Base-by-base conservation (phyloP, 495 filamentous ascomycete genomes). In the Podospora pseudopauciseta region DNA sequence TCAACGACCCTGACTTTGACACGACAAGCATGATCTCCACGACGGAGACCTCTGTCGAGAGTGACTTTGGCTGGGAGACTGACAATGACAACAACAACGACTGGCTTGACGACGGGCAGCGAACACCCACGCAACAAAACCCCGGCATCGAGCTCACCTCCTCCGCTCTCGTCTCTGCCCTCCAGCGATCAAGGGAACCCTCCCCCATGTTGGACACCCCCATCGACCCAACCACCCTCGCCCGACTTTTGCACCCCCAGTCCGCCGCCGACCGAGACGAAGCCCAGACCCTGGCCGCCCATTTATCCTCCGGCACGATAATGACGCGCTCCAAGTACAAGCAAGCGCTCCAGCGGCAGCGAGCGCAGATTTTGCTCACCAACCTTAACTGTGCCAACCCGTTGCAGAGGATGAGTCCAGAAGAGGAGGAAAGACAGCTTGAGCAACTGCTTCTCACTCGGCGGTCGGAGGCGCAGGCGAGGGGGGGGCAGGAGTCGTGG, bases 211-310 rank as follows among this genome's bases (percentile, higher is more conserved):
- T 80, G 15, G 91, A 94, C 65, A 82, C 84, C 5, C 81, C 87
- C 15, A 79, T 93, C n/a, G 88, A 90, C 63, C 80, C 89, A 53
- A 74, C 80, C 28, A 87, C 89, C 63, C 85, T 99, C 13, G 91
- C 94, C 7, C 84, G 86, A n/a, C 87, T 98, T 0, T 88, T 99
- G 2, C 85, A 96, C 72, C 96, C 96, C 0, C 87, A 87, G 60
- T 91, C 86, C 55, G 82, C 87, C 0, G 91, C 94, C 65, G 89
- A 94, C 65, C 86, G 88, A 53, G 86, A 91, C 49, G 91, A 97
- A 76, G 95, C 96, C 2, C 86, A 86, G 34, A 85, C 94, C 11
- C 85, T 98, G 2, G 90, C 94, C 15, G 90, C 91, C 2, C 94
- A 94, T 75, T 85, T 99, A 15, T 79, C 82, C 19, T 86, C 86